These are phyloP conservation scores for Claviceps sp. DNA, from an alignment of 2,329 filamentous ascomycete species.

Conservation along the genomic window DNA sequence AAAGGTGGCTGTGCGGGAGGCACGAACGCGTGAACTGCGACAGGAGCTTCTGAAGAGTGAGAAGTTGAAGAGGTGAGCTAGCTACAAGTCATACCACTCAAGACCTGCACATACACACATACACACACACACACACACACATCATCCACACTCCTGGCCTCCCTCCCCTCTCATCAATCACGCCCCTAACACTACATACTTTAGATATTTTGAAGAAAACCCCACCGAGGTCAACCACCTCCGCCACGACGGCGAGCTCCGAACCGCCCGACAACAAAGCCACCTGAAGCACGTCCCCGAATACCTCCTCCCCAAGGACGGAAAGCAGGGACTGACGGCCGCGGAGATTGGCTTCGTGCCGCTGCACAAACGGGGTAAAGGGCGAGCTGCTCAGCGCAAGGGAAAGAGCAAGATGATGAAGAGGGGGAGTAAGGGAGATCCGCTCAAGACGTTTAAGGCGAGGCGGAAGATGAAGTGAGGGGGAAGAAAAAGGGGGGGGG, in stretches of 20 bases:
- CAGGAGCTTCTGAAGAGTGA: slow-evolving; percentile 88
- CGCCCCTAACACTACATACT: not conserved
- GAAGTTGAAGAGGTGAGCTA: slow-evolving; percentile 58
- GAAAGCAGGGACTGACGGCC: slow-evolving; percentile 53
- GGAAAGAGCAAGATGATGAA: slow-evolving; percentile 22
- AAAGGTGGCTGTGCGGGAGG: slow-evolving; percentile 77
- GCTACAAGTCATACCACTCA: no score
- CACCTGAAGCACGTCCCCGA: slow-evolving; percentile 93
- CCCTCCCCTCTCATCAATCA: not conserved
- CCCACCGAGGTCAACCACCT: slow-evolving; percentile 77
- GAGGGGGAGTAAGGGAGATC: slow-evolving; percentile 54
- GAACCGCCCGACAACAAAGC: slow-evolving; percentile 69
- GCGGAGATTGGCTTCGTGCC: slow-evolving; percentile 67
- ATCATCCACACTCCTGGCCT: not conserved
- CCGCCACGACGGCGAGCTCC: slow-evolving; percentile 78
- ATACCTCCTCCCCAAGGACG: slow-evolving; percentile 72
- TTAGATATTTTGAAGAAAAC: slow-evolving; percentile 84
- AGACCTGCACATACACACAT: not conserved
- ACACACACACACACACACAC: not conserved
- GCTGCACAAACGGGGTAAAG: slow-evolving; percentile 41
- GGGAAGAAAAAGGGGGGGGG: not conserved
- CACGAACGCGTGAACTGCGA: slow-evolving; percentile 72
- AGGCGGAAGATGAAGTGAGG: slow-evolving; percentile 30
- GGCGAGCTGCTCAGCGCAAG: slow-evolving; percentile 30
- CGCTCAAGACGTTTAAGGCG: slow-evolving; percentile 77